phyloP scores from a whole-genome alignment of 177 flowering plant species.

The Vitis hybrid region DNA sequence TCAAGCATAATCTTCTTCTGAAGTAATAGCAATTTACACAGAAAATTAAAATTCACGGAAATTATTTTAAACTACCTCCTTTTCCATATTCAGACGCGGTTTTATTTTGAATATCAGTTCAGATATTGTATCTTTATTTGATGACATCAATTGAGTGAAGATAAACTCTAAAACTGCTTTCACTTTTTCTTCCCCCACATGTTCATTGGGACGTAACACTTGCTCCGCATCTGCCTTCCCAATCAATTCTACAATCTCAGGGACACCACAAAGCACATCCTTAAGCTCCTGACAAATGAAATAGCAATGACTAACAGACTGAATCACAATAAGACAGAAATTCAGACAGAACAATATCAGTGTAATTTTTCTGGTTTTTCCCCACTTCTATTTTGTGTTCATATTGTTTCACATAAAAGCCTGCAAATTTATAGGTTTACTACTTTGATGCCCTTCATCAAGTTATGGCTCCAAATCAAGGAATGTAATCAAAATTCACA shows the following conservation, averaged over 20 bases:
- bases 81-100: slow-evolving; percentile 52
- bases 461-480: no score
- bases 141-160: slow-evolving; percentile 79
- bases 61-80: slow-evolving; percentile 34
- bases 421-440: no score
- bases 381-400: no score
- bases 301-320: neutral
- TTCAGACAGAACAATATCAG: no score
- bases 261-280: slow-evolving; percentile 54
- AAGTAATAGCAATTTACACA: neutral
- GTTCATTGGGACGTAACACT: slow-evolving; percentile 29
- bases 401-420: no score
- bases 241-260: slow-evolving; percentile 67
- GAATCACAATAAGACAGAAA: no score
- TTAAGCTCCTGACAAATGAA: slow-evolving; percentile 58
- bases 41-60: neutral
- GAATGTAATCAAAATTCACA: no score
- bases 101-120: slow-evolving; percentile 48
- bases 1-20: neutral
- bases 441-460: no score
- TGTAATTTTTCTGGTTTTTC: no score
- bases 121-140: slow-evolving; percentile 46
- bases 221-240: slow-evolving; percentile 34
- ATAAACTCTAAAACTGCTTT: slow-evolving; percentile 50
- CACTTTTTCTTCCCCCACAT: slow-evolving; percentile 39